Evolutionary conservation across 106 monocot species (phyloP).

Genomic region (Allium cepa): DNA sequence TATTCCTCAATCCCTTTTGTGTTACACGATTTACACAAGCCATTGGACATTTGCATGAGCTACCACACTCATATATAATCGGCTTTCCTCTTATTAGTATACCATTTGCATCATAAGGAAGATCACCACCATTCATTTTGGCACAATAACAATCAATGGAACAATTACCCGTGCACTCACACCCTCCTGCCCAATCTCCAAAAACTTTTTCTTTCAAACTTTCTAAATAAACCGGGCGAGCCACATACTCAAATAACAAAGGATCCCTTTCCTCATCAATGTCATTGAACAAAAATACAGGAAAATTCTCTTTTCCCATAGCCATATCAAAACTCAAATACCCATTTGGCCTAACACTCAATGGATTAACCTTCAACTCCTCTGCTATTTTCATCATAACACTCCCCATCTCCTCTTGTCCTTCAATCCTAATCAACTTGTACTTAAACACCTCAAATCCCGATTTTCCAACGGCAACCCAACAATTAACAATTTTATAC

Average conservation of each 20-base stretch:
- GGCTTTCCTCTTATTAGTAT: slow-evolving; percentile 64
- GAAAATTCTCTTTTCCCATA: slow-evolving; percentile 46
- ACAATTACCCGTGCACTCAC: slow-evolving; percentile 43
- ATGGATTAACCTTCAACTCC: slow-evolving; percentile 34
- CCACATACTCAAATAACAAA: slow-evolving; percentile 50
- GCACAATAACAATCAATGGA: slow-evolving; percentile 54
- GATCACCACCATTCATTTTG: slow-evolving; percentile 64
- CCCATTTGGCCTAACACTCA: slow-evolving; percentile 26
- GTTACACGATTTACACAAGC: slow-evolving; percentile 78
- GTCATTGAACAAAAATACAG: slow-evolving; percentile 57
- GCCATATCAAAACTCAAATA: slow-evolving; percentile 61
- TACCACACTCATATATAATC: slow-evolving; percentile 76
- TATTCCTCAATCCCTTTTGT: slow-evolving; percentile 54
- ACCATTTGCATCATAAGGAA: slow-evolving; percentile 59
- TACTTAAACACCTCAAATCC: slow-evolving; percentile 34
- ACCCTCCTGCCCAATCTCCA: slow-evolving; percentile 39
- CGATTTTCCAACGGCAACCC: slow-evolving; percentile 35
- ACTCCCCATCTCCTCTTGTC: slow-evolving; percentile 6
- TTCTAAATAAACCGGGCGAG: slow-evolving; percentile 18
- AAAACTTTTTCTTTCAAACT: slow-evolving; percentile 11
- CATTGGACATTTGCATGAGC: slow-evolving; percentile 47
- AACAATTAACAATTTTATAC: slow-evolving; percentile 24
- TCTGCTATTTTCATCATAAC: slow-evolving; percentile 17
- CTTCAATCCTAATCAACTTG: slow-evolving; percentile 30
- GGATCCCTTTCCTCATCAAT: slow-evolving; percentile 63